Evolutionary conservation across 106 monocot genomes (phyloP), one percentile per base, ranked within the genome.

Genomic region (Apostasia shenzhenica): DNA sequence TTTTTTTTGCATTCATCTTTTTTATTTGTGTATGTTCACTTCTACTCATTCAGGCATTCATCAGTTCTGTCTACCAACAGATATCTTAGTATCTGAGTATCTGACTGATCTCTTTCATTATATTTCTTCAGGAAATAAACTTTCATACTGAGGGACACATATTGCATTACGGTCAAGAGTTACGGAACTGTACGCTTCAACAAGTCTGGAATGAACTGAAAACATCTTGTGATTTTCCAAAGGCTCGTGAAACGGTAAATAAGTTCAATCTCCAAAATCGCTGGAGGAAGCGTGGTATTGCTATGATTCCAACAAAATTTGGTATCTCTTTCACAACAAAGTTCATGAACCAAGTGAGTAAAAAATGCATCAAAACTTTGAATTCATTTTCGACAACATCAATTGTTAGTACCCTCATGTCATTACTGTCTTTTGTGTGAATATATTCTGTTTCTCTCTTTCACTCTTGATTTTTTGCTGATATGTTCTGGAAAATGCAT

Each of bases 291-390:
- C 93, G 87, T 66, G 99, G 99, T 69, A 41, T 93, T 68, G 79
- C 99, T 10, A 84, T 99, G 84, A 60, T 99, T 48, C 99, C 99
- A 14, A 99, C 99, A 6, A 99, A 99, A 74, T 99, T 99, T 80
- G 99, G 99, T 40, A 99, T 99, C 70, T 93, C 93, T 56, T 99
- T 99, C 61, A 90, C 99, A 43, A 7, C 85, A 58, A 85, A 92
- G 63, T 74, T 75, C 75, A 81, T 99, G 87, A 99, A 99, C 69
- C 99, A 99, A 84, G 95, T 97, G 40, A 12, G 55, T 52, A 52
- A 42, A 41, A 61, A 39, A 14, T 50, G 2, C 0, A 3, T 59
- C 6, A 46, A 48, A 49, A 14, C 0, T 48, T 26, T 49, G 10
- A 63, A 12, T 46, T 45, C 10, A 26, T 26, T 26, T 26, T 26